Conservation (phyloP, 495 filamentous ascomycete genomes). For the Lasiosphaeriaceae sp. region DNA sequence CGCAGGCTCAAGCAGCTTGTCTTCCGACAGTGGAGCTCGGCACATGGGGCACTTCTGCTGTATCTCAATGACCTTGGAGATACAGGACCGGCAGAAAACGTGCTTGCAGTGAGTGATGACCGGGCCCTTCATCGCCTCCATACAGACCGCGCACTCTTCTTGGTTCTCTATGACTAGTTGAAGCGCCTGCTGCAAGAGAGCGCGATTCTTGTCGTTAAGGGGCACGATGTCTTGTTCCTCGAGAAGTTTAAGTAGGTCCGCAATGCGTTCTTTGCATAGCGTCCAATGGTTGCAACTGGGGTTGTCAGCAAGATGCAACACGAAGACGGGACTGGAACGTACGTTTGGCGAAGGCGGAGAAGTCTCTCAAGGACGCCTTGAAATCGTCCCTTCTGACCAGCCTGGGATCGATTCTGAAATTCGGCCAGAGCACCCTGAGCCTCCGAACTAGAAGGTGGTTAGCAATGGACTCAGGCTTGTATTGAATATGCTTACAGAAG, state of each 20-base stretch:
- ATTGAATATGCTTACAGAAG: constrained; percentile 49
- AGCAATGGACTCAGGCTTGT: constrained; percentile 12
- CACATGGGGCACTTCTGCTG: constrained; percentile 89
- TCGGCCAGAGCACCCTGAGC: constrained; percentile 67
- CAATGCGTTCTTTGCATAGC: constrained; percentile 68
- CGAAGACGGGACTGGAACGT: not conserved
- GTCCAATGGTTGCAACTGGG: constrained; percentile 73
- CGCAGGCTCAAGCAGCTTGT: constrained; percentile 60
- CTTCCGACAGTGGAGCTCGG: constrained; percentile 64
- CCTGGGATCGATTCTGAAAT: constrained; percentile 45
- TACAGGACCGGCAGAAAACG: constrained; percentile 71
- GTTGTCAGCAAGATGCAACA: constrained; percentile 7
- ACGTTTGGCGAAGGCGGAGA: constrained; percentile 75
- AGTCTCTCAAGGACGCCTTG: constrained; percentile 71
- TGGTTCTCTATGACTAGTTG: constrained; percentile 75
- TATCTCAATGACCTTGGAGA: constrained; percentile 70
- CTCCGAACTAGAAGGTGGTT: constrained; percentile 52
- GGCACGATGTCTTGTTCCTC: constrained; percentile 63
- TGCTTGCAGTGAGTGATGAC: constrained; percentile 90
- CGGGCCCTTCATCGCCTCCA: constrained; percentile 68
- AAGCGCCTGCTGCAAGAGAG: constrained; percentile 71
- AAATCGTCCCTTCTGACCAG: constrained; percentile 46
- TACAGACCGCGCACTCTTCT: constrained; percentile 81
- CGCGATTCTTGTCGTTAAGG: constrained; percentile 68
- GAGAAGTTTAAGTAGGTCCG: constrained; percentile 63